Base-by-base conservation (phyloP, 2,329 filamentous ascomycete species). In the Penicillium sp. region DNA sequence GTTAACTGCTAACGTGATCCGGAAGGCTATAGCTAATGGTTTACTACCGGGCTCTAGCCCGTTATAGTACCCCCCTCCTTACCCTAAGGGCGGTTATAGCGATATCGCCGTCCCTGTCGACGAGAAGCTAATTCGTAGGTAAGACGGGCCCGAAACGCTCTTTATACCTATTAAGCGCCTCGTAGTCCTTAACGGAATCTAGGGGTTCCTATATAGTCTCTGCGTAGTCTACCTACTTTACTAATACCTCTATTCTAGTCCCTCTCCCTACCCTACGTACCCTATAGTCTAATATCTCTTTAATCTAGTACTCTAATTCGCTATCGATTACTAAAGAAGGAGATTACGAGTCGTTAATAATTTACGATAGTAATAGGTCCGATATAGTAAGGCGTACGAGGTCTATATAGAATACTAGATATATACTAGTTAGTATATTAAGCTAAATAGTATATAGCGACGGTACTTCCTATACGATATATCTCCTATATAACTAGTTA, bases 51-150 rank as follows among this genome's bases (percentile, higher is more conserved):
- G 28, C 28, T 32, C 28, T 32, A 32, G 28, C 28, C 28, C 9
- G 28, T 32, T 32, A 32, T 32, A 32, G 28, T 32, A 32, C 28
- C 28, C 28, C 9, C 28, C 28, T 32, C 55, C 40, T 56, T 61
- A 32, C 28, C 28, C 28, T 32, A 32, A 32, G 28, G 9, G 28
- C 28, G 28, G 28, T 32, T 32, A 32, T 32, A 32, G 28, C 28
- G 28, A 32, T 32, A 32, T 32, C 28, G 28, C 5, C 9, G 9
- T 32, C 9, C 28, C 28, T 32, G 34, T 34, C 18, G 35, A 37
- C 37, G 37, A 38, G 34, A 27, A 33, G 9, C 37, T 32, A 39
- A 34, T 33, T 47, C 9, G 9, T 32, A 32, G 28, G 28, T 32
- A 32, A 32, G 28, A 37, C 13, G 13, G 12, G 35, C 35, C 35